Evolutionary conservation across 164 flowering plant species (phyloP).

Genomic region (Annona squamosa): DNA sequence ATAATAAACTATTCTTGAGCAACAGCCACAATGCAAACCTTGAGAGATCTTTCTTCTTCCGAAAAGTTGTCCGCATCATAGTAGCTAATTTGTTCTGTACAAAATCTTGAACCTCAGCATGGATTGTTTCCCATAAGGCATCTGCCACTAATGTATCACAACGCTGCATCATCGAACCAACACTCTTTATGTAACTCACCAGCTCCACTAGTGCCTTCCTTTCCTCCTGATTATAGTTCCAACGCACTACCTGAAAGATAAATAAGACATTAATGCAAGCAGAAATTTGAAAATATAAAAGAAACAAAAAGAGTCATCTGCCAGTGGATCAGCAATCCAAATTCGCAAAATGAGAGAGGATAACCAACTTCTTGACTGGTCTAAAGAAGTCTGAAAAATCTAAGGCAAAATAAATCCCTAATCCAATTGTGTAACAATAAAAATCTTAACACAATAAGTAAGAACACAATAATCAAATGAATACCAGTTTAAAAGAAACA

Average conservation of each 20-base stretch:
- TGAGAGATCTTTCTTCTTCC: conserved; percentile 92
- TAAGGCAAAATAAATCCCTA: too few species aligned
- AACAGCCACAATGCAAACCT: conserved; percentile 35
- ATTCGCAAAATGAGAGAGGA: too few species aligned
- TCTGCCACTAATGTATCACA: conserved; percentile 87
- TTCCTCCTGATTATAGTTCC: conserved; percentile 83
- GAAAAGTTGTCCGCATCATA: conserved; percentile 90
- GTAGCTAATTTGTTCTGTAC: conserved; percentile 88
- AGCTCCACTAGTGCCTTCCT: conserved; percentile 85
- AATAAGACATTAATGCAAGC: background rate
- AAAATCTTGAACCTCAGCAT: conserved; percentile 98
- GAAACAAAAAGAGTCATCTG: too few species aligned
- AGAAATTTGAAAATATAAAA: too few species aligned
- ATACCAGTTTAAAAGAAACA: background rate
- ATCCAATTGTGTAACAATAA: too few species aligned
- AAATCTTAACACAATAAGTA: too few species aligned
- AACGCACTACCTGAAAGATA: conserved; percentile 71
- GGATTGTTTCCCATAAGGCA: conserved; percentile 95
- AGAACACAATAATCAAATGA: background rate
- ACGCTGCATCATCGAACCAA: conserved; percentile 87
- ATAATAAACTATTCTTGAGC: background rate
- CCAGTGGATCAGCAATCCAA: too few species aligned
- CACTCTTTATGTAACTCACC: conserved; percentile 81
- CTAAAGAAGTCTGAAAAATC: too few species aligned
- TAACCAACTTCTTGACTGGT: too few species aligned